Percentiles rank a stretch among this genome's conserved stretches.
Conservation (phyloP, 192 early-diverging fungal species). For the Cladochytrium replicatum region DNA sequence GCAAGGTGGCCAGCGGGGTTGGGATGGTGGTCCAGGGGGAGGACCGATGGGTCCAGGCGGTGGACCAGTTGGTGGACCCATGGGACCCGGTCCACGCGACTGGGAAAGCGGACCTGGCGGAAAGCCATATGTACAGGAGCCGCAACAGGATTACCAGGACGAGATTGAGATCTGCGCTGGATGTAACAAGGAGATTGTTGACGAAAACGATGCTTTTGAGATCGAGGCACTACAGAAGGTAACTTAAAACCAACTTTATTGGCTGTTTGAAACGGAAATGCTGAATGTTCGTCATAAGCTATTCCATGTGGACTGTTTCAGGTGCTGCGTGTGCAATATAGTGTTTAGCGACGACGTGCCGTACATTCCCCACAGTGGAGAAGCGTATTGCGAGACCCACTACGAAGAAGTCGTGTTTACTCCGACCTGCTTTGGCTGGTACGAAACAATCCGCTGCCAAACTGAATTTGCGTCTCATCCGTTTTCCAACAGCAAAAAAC, state of each 20-base stretch:
- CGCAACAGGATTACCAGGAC: no score
- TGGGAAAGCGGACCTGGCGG: not conserved
- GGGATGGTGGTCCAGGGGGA: no score
- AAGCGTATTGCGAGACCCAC: slow-evolving; percentile 52
- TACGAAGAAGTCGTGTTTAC: slow-evolving; percentile 33
- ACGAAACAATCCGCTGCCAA: slow-evolving; percentile 33
- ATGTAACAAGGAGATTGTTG: slow-evolving; percentile 12
- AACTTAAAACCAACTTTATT: slow-evolving; percentile 9
- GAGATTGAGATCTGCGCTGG: slow-evolving; percentile 16
- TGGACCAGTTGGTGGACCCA: no score
- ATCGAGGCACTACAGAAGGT: slow-evolving; percentile 16
- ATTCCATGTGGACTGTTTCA: slow-evolving; percentile 47
- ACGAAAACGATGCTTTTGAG: slow-evolving; percentile 16
- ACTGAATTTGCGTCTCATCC: no score
- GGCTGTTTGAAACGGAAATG: not conserved
- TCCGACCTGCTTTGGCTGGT: slow-evolving; percentile 46
- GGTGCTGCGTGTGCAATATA: slow-evolving; percentile 40
- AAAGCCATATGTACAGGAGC: not conserved
- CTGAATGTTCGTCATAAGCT: slow-evolving; percentile 8
- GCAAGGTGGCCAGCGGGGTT: no score
- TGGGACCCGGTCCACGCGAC: not conserved
- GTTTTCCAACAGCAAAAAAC: slow-evolving; percentile 58
- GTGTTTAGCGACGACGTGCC: slow-evolving; percentile 37
- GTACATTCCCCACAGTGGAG: slow-evolving; percentile 45
- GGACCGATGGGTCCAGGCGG: no score